phyloP scores from a whole-genome alignment of 208 protist species.

The Phytomonas sp. region DNA sequence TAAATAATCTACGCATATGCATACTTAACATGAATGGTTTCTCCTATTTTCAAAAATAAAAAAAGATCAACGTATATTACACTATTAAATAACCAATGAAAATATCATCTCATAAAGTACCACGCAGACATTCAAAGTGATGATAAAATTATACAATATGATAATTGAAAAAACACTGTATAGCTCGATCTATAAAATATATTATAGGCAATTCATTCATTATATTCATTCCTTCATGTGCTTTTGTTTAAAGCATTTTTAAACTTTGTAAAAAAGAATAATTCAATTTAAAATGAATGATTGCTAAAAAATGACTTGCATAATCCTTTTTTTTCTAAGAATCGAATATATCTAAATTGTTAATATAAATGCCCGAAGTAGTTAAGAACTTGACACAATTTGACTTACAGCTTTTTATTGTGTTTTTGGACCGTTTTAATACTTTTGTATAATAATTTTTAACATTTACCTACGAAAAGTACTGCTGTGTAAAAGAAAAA shows the following conservation, averaged over 20 bases:
- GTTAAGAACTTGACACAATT: neutral
- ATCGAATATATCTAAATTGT: neutral
- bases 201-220: neutral
- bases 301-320: neutral
- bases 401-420: neutral
- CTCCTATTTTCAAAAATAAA: neutral
- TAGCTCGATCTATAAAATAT: neutral
- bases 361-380: neutral
- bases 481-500: neutral
- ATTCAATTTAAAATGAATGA: neutral
- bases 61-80: neutral
- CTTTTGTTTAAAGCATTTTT: conserved; percentile 2
- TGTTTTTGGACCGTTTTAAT: neutral
- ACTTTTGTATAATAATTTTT: neutral
- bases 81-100: neutral
- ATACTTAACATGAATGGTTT: neutral
- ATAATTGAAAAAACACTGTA: neutral
- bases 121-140: neutral
- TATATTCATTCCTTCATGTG: neutral
- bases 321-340: neutral
- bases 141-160: neutral
- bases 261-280: conserved; percentile 1
- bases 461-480: neutral
- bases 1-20: neutral
- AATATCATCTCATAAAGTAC: neutral